A percentile compares a stretch with the other conserved stretches of the same genome.
Conservation (phyloP, 2,329 filamentous ascomycete genomes). For the Penicillium sclerotigenum region DNA sequence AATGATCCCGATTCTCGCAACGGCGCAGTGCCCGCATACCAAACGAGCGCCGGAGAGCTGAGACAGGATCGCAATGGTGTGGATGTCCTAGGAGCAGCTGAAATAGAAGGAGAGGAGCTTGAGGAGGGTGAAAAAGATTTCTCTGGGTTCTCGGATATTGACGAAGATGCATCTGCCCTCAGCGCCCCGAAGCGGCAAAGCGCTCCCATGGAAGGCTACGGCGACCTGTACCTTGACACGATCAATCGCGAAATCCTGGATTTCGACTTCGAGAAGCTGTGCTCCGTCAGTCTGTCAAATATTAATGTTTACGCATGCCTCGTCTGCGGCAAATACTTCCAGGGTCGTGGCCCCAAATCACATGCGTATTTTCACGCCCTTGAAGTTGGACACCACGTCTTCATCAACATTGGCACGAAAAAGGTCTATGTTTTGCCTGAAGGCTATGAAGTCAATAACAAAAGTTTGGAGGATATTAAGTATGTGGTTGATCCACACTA, state of each 20-base stretch:
- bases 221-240: slow-evolving; percentile 95
- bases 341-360: slow-evolving; percentile 88
- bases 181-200: slow-evolving; percentile 59
- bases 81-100: slow-evolving; percentile 55
- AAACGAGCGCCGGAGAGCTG: slow-evolving; percentile 30
- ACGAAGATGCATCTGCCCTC: slow-evolving; percentile 38
- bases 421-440: slow-evolving; percentile 66
- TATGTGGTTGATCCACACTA: slow-evolving; percentile 93
- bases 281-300: slow-evolving; percentile 91
- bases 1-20: slow-evolving; percentile 25
- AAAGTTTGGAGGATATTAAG: slow-evolving; percentile 95
- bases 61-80: slow-evolving; percentile 38
- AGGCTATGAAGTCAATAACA: slow-evolving; percentile 93
- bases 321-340: slow-evolving; percentile 96
- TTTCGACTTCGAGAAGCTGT: slow-evolving; percentile 98
- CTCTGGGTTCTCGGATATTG: slow-evolving; percentile 30
- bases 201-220: slow-evolving; percentile 81
- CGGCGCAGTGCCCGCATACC: slow-evolving; percentile 25
- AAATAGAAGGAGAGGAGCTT: slow-evolving; percentile 62
- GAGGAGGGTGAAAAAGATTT: slow-evolving; percentile 32
- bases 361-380: slow-evolving; percentile 97
- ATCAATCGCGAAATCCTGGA: slow-evolving; percentile 90
- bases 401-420: slow-evolving; percentile 80
- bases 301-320: slow-evolving; percentile 99
- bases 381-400: slow-evolving; percentile 93